These are phyloP conservation scores for Dipteronia sinensis DNA, from an alignment of 345 rosid species.

Conservation along the genomic window DNA sequence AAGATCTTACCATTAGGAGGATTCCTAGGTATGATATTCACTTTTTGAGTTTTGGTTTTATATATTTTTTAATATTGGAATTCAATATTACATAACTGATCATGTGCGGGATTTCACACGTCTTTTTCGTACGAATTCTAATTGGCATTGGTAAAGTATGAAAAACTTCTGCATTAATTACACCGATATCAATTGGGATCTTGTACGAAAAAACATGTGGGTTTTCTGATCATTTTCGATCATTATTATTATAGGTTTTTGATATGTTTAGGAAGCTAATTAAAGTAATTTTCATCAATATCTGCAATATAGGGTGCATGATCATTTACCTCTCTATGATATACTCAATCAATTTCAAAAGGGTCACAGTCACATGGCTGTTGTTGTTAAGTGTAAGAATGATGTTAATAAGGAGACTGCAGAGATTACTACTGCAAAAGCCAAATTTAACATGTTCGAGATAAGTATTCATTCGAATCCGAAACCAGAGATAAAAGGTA, in stretches of 20 bases:
- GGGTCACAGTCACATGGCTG: constrained; percentile 84
- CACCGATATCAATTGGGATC: too few species aligned
- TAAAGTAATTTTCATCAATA: constrained; percentile 1
- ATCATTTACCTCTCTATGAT: constrained; percentile 68
- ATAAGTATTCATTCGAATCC: constrained; percentile 11
- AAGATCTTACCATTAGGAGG: constrained; percentile 66
- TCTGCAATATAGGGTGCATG: constrained; percentile 56
- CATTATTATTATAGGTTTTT: background rate
- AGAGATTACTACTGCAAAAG: constrained; percentile 25
- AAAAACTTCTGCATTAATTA: too few species aligned
- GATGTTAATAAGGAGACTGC: constrained; percentile 2
- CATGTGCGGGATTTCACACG: too few species aligned
- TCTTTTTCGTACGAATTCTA: too few species aligned
- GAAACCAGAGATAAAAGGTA: constrained; percentile 27
- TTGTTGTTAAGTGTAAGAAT: constrained; percentile 54
- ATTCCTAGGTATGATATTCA: constrained; percentile 56
- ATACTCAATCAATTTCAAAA: constrained; percentile 70
- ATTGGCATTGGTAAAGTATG: too few species aligned
- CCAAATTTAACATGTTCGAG: constrained; percentile 13
- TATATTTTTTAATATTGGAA: too few species aligned
- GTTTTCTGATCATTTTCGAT: background rate
- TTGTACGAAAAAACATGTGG: too few species aligned
- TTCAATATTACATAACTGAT: too few species aligned
- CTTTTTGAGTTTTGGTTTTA: background rate
- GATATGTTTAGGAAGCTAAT: background rate